Base-by-base conservation (phyloP, 805 yeast species). In the Wickerhamiella kazuoi region DNA sequence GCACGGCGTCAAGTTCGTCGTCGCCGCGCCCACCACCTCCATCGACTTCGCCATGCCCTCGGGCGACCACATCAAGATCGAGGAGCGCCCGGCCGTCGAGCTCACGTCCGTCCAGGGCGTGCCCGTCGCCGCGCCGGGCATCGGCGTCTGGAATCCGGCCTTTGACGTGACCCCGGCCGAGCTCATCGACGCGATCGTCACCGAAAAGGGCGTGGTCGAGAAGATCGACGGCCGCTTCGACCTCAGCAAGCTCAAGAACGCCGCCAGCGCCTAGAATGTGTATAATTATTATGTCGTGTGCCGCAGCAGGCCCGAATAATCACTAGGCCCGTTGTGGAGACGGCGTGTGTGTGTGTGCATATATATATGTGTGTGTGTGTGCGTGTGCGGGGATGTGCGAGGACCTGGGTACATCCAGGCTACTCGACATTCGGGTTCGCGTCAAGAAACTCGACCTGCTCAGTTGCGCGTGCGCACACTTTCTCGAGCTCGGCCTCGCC, bases 21-120 rank as follows among this genome's bases (percentile, higher is more conserved):
- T 90, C 8, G 97, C 95, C 21, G 97, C 96, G 1, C 97, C 97
- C 37, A 79, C 72, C 35, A 84, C 96, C 1, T 83, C 97, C 0
- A 75, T 87, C 46, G 98, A 87, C 56, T 59, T 67, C 43, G 59
- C 63, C 7, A 79, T 83, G 1, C 50, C 60, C 11, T 55, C 70
- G 2, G 97, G 97, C 18, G 78, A 69, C 28, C 74, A 69, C 11
- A 87, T 90, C 40, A 68, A 72, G 21, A 86, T 87, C 31, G 98
- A 87, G 60, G 81, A 83, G 56, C 72, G 98, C 51, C 87, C 94
- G 7, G 64, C 77, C 2, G 60, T 68, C 35, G 98, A 87, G 54
- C 66, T 90, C 45, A 78, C 84, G 21, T 68, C 74, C 21, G 70
- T 87, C 26, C 69, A 71, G 44, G 97, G 97, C 21, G 75, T 73